phyloP scores from a whole-genome alignment of 495 filamentous ascomycete genomes.

The Trichoderma orchidacearum region DNA sequence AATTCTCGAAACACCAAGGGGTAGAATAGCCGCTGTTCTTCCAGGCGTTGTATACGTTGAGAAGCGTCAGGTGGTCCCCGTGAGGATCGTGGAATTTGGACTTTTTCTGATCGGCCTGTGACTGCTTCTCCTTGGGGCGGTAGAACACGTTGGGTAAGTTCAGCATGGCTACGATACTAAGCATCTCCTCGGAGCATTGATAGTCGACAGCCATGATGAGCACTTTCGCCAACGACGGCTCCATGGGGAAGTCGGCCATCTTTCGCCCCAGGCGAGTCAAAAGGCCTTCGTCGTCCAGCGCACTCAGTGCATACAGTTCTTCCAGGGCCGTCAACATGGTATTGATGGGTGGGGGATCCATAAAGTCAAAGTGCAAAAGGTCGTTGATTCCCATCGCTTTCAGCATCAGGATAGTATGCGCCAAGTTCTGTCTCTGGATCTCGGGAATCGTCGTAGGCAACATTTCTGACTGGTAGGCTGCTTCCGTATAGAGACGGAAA shows the following conservation, averaged over 20 bases:
- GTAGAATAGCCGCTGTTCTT: conserved; percentile 66
- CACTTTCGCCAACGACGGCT: conserved; percentile 75
- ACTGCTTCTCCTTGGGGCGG: conserved; percentile 90
- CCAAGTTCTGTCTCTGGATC: conserved; percentile 93
- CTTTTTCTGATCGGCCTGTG: conserved; percentile 94
- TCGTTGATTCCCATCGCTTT: conserved; percentile 99
- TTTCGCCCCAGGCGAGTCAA: conserved; percentile 85
- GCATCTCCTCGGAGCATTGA: conserved; percentile 82
- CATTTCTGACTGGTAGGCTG: conserved; percentile 95
- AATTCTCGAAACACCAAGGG: conserved; percentile 96
- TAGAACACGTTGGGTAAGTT: conserved; percentile 78
- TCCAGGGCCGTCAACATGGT: conserved; percentile 95
- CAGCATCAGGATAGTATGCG: conserved; percentile 90
- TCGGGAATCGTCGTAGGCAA: conserved; percentile 89
- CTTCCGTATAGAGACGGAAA: conserved; percentile 91
- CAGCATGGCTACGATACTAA: conserved; percentile 92
- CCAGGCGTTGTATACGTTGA: conserved; percentile 97
- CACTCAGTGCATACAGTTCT: conserved; percentile 83
- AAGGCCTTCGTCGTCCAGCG: conserved; percentile 92
- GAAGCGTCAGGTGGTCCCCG: conserved; percentile 84
- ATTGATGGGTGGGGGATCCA: conserved; percentile 95
- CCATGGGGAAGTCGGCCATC: conserved; percentile 96
- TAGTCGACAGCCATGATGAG: conserved; percentile 79
- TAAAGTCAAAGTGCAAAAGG: conserved; percentile 93
- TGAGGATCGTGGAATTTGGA: conserved; percentile 91